Percentiles rank a stretch among this genome's conserved stretches.
Evolutionary conservation across 1,284 basidiomycete genomes (phyloP).

Genomic region (Fomitopsis pinicola): DNA sequence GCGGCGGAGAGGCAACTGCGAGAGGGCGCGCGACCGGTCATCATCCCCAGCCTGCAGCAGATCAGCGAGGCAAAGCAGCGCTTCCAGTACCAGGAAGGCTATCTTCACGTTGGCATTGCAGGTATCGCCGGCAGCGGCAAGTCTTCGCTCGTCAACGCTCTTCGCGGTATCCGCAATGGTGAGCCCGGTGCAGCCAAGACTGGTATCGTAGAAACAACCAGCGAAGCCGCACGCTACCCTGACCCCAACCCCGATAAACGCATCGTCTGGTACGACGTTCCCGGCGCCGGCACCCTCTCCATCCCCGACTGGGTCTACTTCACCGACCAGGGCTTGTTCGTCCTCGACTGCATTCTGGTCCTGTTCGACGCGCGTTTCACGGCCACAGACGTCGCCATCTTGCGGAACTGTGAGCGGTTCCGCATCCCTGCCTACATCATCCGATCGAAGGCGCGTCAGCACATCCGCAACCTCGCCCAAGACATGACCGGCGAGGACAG

Average conservation of each 20-base stretch:
- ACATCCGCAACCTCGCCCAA: not conserved
- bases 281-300: not conserved
- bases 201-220: not conserved
- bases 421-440: not conserved
- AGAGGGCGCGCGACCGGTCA: not conserved
- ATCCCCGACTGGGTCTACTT: not conserved
- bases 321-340: not conserved
- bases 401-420: not conserved
- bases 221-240: not conserved
- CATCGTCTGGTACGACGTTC: not conserved
- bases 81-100: not conserved
- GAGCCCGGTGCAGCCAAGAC: not conserved
- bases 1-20: not conserved
- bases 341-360: not conserved
- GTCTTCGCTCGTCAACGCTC: not conserved
- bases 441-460: not conserved
- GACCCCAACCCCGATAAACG: not conserved
- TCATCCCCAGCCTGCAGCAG: not conserved
- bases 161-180: not conserved
- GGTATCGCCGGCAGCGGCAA: not conserved
- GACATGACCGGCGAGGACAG: not conserved
- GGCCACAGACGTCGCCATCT: not conserved
- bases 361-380: not conserved
- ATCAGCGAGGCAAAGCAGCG: not conserved
- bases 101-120: not conserved